Evolutionary conservation across 345 rosid species (phyloP), one percentile per base, ranked within the genome.

Genomic region (Ceriops zippeliana): DNA sequence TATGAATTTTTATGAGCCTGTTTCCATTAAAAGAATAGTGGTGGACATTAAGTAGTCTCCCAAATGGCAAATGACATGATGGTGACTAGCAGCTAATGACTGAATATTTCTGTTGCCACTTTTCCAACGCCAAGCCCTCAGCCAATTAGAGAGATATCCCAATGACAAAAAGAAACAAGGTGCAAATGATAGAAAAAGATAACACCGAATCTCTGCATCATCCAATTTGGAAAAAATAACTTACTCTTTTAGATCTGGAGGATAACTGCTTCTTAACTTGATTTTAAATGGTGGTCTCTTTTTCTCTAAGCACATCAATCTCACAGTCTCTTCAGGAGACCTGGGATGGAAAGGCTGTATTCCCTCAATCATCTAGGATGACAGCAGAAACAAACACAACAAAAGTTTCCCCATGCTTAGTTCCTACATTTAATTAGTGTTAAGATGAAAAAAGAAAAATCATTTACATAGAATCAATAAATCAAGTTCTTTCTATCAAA

Each of bases 191-290:
- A 42, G 49, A 13, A 42, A 42, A 13, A 42, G 49, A 42, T 3
- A 42, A 42, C 49, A 42, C 49, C 49, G 0, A 3, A 38, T 38
- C 47, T 20, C 10, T 54, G 28, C 27, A 21, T 7, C 15, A 22
- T 22, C 28, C 5, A 54, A 16, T 13, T 21, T 54, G 49, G 49
- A 65, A 61, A 24, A 63, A 21, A 15, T 51, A 76, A 80, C 96
- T 83, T 85, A 95, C 97, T 89, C 90, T 85, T 73, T 95, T 70
- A 95, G 42, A 24, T 89, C 99, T 56, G 85, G 89, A 71, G 93
- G 91, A 78, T 83, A 95, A 72, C 78, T 42, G 49, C 49, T 79
- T 83, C 79, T 87, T 19, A 85, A 70, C 69, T 88, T 95, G 56
- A 78, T 75, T 81, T 85, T 91, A 67, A 95, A 83, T 34, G 76